Conservation (phyloP, 306 rosid genomes). For the Cercis canadensis region DNA sequence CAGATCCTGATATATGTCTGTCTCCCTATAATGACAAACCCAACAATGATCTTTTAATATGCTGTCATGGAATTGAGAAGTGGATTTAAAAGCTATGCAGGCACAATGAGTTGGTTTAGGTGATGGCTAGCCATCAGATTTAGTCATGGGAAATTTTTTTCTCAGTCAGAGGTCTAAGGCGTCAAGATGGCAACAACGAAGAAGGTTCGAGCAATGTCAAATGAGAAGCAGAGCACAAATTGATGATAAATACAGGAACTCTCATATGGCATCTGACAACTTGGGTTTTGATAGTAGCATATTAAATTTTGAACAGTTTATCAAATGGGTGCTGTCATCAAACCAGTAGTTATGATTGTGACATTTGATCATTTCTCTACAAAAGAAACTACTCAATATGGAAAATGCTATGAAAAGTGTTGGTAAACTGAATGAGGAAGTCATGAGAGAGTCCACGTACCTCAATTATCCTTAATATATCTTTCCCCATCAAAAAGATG, state of each 20-base stretch:
- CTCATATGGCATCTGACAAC: not conserved
- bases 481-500: constrained; percentile 71
- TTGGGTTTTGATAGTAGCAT: constrained; percentile 1
- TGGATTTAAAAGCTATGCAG: constrained; percentile 21
- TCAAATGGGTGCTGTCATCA: constrained; percentile 17
- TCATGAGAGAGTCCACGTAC: constrained; percentile 48
- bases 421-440: constrained; percentile 10
- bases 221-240: constrained; percentile 1
- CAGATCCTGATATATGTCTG: constrained; percentile 68
- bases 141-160: not conserved
- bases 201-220: not conserved
- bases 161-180: too few relatives aligned
- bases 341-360: constrained; percentile 23
- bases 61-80: constrained; percentile 25
- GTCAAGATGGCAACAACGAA: constrained; percentile 15
- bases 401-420: constrained; percentile 16
- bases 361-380: constrained; percentile 16
- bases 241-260: constrained; percentile 23
- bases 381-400: constrained; percentile 28
- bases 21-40: constrained; percentile 62
- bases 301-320: constrained; percentile 7
- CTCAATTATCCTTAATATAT: constrained; percentile 62
- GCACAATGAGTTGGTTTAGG: not conserved
- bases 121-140: not conserved
- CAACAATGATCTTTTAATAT: constrained; percentile 17